Percentiles rank a stretch among this genome's conserved stretches.
These are phyloP conservation scores for Agapanthus africanus DNA, from an alignment of 106 monocot genomes.

Conservation along the genomic window DNA sequence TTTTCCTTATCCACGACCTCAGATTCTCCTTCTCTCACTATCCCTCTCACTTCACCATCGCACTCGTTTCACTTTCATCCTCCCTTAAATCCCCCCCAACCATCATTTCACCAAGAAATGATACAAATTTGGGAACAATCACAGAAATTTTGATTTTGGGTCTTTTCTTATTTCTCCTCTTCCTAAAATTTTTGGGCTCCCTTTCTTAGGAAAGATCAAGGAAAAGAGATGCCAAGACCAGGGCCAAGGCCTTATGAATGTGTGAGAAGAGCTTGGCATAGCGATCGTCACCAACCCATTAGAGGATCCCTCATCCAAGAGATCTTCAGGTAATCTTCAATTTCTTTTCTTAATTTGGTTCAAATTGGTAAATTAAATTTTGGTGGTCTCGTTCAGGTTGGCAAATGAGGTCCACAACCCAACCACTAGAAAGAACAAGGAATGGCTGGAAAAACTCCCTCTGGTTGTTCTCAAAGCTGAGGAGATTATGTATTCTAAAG, in stretches of 20 bases:
- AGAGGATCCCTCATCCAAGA: constrained; percentile 86
- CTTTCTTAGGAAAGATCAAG: not conserved
- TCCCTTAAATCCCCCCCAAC: not conserved
- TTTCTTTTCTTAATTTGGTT: not conserved
- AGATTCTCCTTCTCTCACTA: too few species aligned
- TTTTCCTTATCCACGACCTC: too few species aligned
- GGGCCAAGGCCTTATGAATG: constrained; percentile 93
- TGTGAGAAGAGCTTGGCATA: constrained; percentile 87
- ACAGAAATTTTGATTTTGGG: too few species aligned
- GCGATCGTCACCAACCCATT: constrained; percentile 77
- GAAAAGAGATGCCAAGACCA: constrained; percentile 53
- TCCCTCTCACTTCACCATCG: too few species aligned
- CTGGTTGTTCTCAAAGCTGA: constrained; percentile 76
- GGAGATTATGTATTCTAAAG: constrained; percentile 95
- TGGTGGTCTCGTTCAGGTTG: constrained; percentile 28
- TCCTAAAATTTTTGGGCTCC: too few species aligned
- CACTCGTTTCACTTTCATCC: too few species aligned
- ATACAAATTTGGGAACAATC: too few species aligned
- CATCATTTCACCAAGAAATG: not conserved
- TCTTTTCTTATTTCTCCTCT: too few species aligned
- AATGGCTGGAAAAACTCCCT: constrained; percentile 91
- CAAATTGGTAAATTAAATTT: too few species aligned
- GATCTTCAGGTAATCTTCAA: constrained; percentile 49
- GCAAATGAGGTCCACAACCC: constrained; percentile 67
- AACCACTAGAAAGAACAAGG: constrained; percentile 63